phyloP scores from a whole-genome alignment of 805 yeast species.

The Brettanomyces nanus region DNA sequence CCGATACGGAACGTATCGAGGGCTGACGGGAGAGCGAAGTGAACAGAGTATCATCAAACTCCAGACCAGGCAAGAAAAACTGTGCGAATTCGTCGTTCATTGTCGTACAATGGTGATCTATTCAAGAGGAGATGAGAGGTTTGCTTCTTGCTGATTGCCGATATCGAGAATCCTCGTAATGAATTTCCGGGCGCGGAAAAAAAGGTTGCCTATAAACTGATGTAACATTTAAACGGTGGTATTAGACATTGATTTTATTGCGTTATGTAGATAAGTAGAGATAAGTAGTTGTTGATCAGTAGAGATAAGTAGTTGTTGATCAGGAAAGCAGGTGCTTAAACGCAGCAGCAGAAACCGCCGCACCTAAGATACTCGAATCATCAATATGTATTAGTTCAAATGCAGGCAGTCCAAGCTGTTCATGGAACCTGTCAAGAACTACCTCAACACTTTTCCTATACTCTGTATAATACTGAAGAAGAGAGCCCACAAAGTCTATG shows the following conservation, averaged over 20 bases:
- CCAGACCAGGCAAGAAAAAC: slow-evolving; percentile 7
- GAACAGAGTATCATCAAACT: slow-evolving; percentile 1
- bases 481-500: slow-evolving; percentile 11
- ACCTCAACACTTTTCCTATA: slow-evolving; percentile 5
- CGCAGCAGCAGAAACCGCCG: slow-evolving; percentile 41
- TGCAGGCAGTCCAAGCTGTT: slow-evolving; percentile 21
- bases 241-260: too few relatives aligned
- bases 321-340: too few relatives aligned
- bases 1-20: not conserved
- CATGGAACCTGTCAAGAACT: slow-evolving; percentile 4
- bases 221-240: too few relatives aligned
- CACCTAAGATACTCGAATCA: slow-evolving; percentile 44
- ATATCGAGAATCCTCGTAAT: too few relatives aligned
- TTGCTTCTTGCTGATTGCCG: too few relatives aligned
- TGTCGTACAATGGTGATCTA: too few relatives aligned
- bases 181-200: too few relatives aligned
- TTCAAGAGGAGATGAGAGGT: too few relatives aligned
- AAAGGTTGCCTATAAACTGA: too few relatives aligned
- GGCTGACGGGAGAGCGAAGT: not conserved
- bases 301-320: too few relatives aligned
- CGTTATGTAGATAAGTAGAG: too few relatives aligned
- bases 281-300: too few relatives aligned
- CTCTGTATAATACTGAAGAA: slow-evolving; percentile 8
- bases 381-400: slow-evolving; percentile 33
- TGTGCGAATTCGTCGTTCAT: slow-evolving; percentile 9